These are phyloP conservation scores for Alternaria solani DNA, from an alignment of 2,329 filamentous ascomycete species.

Conservation along the genomic window DNA sequence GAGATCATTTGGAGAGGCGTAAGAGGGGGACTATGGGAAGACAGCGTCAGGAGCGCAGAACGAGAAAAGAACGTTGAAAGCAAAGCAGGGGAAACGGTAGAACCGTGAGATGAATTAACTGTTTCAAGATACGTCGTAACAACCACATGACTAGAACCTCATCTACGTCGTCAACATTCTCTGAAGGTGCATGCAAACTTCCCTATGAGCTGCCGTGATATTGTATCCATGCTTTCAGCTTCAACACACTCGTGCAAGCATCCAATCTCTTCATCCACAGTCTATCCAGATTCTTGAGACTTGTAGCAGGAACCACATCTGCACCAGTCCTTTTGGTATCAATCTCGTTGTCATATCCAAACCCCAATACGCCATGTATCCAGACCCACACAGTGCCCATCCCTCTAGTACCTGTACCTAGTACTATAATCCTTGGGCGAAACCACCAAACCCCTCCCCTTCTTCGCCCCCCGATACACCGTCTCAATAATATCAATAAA, in stretches of 20 bases:
- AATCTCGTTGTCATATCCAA: not conserved
- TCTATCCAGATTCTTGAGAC: no score
- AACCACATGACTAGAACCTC: not conserved
- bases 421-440: slow-evolving; percentile 87
- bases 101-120: not conserved
- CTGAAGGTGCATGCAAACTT: not conserved
- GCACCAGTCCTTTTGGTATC: not conserved
- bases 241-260: not conserved
- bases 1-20: slow-evolving; percentile 91
- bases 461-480: slow-evolving; percentile 97
- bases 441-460: slow-evolving; percentile 93
- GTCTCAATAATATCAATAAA: slow-evolving; percentile 98
- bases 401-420: slow-evolving; percentile 68
- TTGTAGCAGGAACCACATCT: not conserved
- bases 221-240: not conserved
- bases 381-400: not conserved
- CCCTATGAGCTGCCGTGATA: not conserved
- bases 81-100: not conserved
- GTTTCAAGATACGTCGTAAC: not conserved
- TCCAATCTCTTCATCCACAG: no score
- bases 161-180: not conserved
- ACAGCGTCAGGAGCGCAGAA: not conserved
- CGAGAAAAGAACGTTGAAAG: not conserved
- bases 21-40: slow-evolving; percentile 81
- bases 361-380: not conserved